These are phyloP conservation scores for Eimeria praecox DNA, from an alignment of 169 alveolate genomes.

Conservation along the genomic window DNA sequence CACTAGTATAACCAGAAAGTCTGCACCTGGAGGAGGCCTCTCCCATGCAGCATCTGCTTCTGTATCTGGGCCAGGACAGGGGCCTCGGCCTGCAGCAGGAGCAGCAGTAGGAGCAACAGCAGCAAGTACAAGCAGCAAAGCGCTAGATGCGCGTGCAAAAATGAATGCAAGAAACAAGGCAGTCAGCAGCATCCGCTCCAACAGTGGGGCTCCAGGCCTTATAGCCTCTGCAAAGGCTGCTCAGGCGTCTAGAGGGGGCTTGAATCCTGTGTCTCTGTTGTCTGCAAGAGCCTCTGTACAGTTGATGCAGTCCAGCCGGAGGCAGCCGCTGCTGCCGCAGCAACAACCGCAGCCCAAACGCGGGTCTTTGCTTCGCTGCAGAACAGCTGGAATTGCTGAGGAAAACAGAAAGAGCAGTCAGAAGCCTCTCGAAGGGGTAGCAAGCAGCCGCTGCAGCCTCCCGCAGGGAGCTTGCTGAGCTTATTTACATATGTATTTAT, in stretches of 20 bases:
- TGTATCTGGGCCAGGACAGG: neutral
- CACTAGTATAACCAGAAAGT: neutral
- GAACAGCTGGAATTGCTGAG: neutral
- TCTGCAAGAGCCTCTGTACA: neutral
- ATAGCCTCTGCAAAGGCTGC: neutral
- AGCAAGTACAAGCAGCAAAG: neutral
- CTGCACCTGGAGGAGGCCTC: neutral
- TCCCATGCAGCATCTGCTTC: conserved; percentile 1
- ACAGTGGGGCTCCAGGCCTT: neutral
- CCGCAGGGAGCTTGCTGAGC: neutral
- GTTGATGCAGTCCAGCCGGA: neutral
- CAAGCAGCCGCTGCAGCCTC: conserved; percentile 9
- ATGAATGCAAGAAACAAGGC: neutral
- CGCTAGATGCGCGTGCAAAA: neutral
- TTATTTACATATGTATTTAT: neutral
- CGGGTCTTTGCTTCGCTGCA: conserved; percentile 5
- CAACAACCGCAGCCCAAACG: conserved; percentile 5
- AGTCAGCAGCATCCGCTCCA: neutral
- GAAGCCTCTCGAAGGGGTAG: neutral
- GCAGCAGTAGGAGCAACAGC: conserved; percentile 22
- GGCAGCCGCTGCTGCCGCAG: neutral
- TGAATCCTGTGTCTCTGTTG: neutral
- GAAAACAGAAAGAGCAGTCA: neutral
- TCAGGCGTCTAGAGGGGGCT: neutral
- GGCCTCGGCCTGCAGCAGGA: neutral